Conservation (phyloP, 805 yeast genomes). For the Metschnikowia colocasiae region DNA sequence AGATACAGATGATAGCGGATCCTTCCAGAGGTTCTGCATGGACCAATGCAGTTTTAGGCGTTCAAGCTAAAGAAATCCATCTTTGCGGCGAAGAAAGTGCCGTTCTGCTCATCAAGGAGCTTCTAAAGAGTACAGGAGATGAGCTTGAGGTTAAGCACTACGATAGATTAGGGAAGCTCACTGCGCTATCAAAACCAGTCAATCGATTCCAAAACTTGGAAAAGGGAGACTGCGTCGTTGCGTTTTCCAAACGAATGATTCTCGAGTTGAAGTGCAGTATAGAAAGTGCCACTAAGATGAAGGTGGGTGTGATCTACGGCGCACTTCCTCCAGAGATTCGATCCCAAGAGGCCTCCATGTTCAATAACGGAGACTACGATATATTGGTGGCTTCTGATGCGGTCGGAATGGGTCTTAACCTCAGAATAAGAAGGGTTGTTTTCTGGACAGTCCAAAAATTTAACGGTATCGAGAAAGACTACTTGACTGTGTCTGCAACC, state of each 20-base stretch:
- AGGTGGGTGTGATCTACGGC: conserved; percentile 90
- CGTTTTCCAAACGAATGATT: conserved; percentile 75
- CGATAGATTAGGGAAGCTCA: conserved; percentile 68
- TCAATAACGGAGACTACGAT: conserved; percentile 77
- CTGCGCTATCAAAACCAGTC: conserved; percentile 42
- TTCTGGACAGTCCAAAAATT: conserved; percentile 68
- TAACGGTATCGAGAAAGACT: conserved; percentile 52
- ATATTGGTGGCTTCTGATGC: conserved; percentile 95
- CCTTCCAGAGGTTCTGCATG: conserved; percentile 84
- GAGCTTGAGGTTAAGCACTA: conserved; percentile 66
- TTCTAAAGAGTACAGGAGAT: conserved; percentile 75
- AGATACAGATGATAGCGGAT: conserved; percentile 92
- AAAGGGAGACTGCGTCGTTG: conserved; percentile 86
- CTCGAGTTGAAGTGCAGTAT: conserved; percentile 65
- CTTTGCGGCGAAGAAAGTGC: conserved; percentile 91
- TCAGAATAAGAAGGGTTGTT: conserved; percentile 76
- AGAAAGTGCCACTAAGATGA: conserved; percentile 56
- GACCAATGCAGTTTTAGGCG: conserved; percentile 89
- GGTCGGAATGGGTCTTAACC: conserved; percentile 93
- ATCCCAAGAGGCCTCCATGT: conserved; percentile 72
- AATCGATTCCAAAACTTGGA: conserved; percentile 38
- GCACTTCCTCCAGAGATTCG: conserved; percentile 95
- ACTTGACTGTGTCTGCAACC: conserved; percentile 59
- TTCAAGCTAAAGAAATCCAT: conserved; percentile 79
- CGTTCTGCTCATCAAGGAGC: conserved; percentile 57